phyloP scores from a whole-genome alignment of 2,329 filamentous ascomycete genomes.

The Colletotrichum incanum region DNA sequence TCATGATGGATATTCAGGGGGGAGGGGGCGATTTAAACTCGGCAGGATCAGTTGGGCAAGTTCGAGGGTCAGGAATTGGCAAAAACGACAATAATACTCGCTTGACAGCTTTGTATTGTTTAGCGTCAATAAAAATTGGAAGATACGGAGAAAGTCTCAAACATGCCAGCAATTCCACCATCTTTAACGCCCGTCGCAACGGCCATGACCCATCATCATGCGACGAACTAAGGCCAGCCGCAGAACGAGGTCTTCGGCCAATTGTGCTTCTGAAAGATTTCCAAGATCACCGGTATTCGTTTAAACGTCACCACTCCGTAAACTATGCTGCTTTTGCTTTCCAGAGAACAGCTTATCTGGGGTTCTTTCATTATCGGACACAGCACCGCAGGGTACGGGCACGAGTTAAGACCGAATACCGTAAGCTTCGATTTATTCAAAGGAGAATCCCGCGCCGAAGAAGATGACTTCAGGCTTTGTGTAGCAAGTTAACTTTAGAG shows the following conservation, averaged over 20 bases:
- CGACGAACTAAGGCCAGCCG: constrained; percentile 26
- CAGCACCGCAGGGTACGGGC: not conserved
- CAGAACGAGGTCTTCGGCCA: constrained; percentile 15
- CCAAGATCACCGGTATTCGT: constrained; percentile 17
- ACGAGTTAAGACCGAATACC: not conserved
- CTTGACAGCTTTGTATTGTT: not conserved
- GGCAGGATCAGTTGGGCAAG: too few relatives aligned
- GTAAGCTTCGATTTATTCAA: not conserved
- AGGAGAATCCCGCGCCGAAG: not conserved
- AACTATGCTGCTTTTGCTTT: constrained; percentile 7
- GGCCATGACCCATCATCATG: constrained; percentile 4
- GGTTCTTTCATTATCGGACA: constrained; percentile 19
- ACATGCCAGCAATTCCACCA: constrained; percentile 22
- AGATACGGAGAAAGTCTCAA: not conserved
- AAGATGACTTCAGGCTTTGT: not conserved
- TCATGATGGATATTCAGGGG: not conserved
- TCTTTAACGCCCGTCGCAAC: not conserved
- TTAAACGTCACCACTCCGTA: constrained; percentile 1
- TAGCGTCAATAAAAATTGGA: not conserved
- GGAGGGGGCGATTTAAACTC: not conserved
- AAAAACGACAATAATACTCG: not conserved
- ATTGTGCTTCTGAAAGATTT: not conserved
- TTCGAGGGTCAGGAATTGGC: not conserved
- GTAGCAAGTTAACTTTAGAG: not conserved
- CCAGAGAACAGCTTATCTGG: constrained; percentile 21